A percentile compares a stretch with the other conserved stretches of the same genome.
Conservation (phyloP, 208 protist species). For the Trichomonas tenax region DNA sequence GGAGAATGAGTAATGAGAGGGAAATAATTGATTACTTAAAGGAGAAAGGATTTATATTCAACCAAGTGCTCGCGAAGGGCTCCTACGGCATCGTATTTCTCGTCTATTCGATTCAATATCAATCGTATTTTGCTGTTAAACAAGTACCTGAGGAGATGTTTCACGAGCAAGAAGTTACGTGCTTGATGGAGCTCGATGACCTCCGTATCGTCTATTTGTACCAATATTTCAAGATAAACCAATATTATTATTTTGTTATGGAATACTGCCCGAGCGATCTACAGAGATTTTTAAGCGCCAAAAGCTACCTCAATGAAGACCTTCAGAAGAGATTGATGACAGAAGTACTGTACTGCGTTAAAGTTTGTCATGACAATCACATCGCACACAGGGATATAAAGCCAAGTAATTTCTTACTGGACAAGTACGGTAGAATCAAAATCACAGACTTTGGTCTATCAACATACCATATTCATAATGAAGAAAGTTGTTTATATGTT, state of each 20-base stretch:
- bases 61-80: background rate
- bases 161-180: background rate
- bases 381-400: conserved; percentile 29
- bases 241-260: background rate
- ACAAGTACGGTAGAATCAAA: background rate
- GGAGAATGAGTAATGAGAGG: background rate
- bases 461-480: background rate
- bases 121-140: background rate
- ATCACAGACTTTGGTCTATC: conserved; percentile 31
- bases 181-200: background rate
- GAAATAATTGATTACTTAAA: background rate
- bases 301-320: background rate
- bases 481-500: background rate
- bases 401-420: conserved; percentile 22
- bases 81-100: background rate
- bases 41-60: background rate
- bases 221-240: background rate
- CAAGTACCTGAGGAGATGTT: background rate
- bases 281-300: background rate
- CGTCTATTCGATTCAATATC: background rate
- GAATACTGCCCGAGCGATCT: background rate
- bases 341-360: background rate
- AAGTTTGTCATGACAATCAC: conserved; percentile 16
- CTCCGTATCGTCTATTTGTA: background rate
- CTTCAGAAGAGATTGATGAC: background rate